Evolutionary conservation across 805 yeast genomes (phyloP).

Genomic region (Cyberlindnera maritima): DNA sequence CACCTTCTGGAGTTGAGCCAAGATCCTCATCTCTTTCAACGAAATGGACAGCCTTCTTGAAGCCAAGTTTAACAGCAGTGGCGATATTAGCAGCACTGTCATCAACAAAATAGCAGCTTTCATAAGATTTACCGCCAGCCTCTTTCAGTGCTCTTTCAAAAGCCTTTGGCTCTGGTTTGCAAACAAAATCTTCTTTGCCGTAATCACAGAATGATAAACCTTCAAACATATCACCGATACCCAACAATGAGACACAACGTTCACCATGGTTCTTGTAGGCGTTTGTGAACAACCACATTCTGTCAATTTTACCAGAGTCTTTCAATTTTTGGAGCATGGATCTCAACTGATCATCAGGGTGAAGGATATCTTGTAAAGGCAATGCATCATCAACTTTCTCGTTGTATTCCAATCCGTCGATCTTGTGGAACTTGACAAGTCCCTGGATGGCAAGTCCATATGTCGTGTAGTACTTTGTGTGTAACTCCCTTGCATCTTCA

Average conservation of each 20-base stretch:
- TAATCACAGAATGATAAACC: slow-evolving; percentile 95
- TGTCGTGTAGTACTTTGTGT: slow-evolving; percentile 71
- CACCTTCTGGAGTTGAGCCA: slow-evolving; percentile 40
- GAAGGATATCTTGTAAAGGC: slow-evolving; percentile 76
- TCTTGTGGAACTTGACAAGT: slow-evolving; percentile 56
- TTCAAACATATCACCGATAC: slow-evolving; percentile 90
- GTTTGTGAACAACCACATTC: slow-evolving; percentile 90
- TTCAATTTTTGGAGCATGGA: slow-evolving; percentile 45
- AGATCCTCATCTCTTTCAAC: slow-evolving; percentile 65
- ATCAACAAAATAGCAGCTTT: slow-evolving; percentile 73
- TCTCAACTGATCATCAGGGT: slow-evolving; percentile 57
- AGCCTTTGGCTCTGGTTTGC: slow-evolving; percentile 83
- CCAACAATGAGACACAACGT: slow-evolving; percentile 74
- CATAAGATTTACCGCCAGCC: slow-evolving; percentile 52
- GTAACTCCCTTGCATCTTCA: slow-evolving; percentile 72
- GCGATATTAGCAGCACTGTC: slow-evolving; percentile 79
- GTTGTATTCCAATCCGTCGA: slow-evolving; percentile 88
- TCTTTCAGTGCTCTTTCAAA: slow-evolving; percentile 63
- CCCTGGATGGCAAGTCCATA: slow-evolving; percentile 96
- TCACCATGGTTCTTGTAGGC: slow-evolving; percentile 91
- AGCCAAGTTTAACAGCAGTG: slow-evolving; percentile 70
- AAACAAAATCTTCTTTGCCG: slow-evolving; percentile 55
- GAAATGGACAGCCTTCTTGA: slow-evolving; percentile 68
- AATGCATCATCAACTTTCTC: slow-evolving; percentile 87
- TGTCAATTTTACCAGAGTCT: slow-evolving; percentile 51